Base-by-base conservation (phyloP, 208 protist species). In the Leishmania major region DNA sequence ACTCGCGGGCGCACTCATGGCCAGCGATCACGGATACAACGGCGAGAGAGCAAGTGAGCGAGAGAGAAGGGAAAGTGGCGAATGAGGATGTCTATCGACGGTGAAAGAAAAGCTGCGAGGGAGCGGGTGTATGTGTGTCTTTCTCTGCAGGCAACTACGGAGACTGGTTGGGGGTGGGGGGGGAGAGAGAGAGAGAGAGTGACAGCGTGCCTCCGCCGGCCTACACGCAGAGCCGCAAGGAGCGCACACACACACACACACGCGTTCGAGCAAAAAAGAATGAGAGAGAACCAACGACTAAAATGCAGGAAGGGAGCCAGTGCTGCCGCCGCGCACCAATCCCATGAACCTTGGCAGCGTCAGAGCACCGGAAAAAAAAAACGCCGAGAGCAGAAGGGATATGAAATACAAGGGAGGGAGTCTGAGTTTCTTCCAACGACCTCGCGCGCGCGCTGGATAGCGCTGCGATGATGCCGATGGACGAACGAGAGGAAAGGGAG, bases 401-500 rank as follows among this genome's bases (percentile, higher is more conserved):
- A 57, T 55, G n/a, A 59, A 75, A 74, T 51, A 81, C 25, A 8
- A 82, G 59, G 69, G 71, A 59, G 64, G 64, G 11, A 15, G 67
- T 17, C 10, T 53, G 15, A 40, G n/a, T 17, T 40, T 17, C 37
- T 45, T 70, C 28, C 40, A 64, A 31, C 28, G 28, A 31, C 28
- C 11, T 64, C n/a, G 59, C 28, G 59, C 28, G 10, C 59, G 5
- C 59, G 19, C 59, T 10, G 28, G 28, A n/a, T 15, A 28, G 59
- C 22, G 5, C 59, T 31, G 28, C 40, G 22, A 49, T 62, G 37
- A 49, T 57, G 43, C 28, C n/a, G 60, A 51, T 31, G 17, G 2
- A 22, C 17, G 49, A 71, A 43, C 0, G 19, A 11, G 8, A 82
- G 43, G 47, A 22, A 31, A 64, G 28, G 59, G 59, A 64, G 8